These are phyloP conservation scores for Penicillium sp. DNA, from an alignment of 2,329 filamentous ascomycete species.

Conservation along the genomic window DNA sequence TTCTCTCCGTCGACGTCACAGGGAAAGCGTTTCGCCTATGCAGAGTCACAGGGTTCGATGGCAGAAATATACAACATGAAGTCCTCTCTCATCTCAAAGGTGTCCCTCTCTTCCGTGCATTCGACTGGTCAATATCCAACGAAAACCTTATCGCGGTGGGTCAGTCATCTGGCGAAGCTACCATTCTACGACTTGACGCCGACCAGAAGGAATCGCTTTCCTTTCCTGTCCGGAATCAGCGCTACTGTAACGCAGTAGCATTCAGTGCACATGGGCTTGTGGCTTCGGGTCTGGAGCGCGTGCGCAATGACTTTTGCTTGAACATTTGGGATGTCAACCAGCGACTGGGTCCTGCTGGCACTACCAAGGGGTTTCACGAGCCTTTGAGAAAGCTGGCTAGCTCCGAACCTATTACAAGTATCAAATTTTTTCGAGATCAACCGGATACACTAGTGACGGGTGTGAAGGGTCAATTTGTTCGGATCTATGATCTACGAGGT, in stretches of 20 bases:
- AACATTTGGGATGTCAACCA: conserved; percentile 64
- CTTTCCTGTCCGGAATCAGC: conserved; percentile 61
- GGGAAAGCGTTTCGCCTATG: conserved; percentile 61
- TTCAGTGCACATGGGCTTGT: conserved; percentile 58
- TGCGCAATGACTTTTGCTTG: conserved; percentile 63
- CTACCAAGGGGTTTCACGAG: conserved; percentile 38
- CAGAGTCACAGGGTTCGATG: conserved; percentile 45
- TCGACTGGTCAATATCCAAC: conserved; percentile 63
- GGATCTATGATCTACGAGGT: conserved; percentile 64
- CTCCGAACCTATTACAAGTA: conserved; percentile 62
- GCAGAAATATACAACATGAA: conserved; percentile 51
- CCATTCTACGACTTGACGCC: conserved; percentile 56
- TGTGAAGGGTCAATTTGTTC: conserved; percentile 60
- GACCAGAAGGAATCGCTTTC: conserved; percentile 48
- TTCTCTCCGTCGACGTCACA: conserved; percentile 62
- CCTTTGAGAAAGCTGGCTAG: conserved; percentile 61
- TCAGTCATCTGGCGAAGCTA: conserved; percentile 61
- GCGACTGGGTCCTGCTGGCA: conserved; percentile 38
- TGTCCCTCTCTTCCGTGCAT: conserved; percentile 62
- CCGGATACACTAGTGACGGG: conserved; percentile 62
- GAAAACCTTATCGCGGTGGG: conserved; percentile 61
- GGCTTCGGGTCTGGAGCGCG: conserved; percentile 62
- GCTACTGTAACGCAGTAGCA: conserved; percentile 64
- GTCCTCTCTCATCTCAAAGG: conserved; percentile 54
- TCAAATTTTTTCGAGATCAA: conserved; percentile 62